These are phyloP conservation scores for Neofusicoccum cordaticola DNA, from an alignment of 2,329 filamentous ascomycete species.

Conservation along the genomic window DNA sequence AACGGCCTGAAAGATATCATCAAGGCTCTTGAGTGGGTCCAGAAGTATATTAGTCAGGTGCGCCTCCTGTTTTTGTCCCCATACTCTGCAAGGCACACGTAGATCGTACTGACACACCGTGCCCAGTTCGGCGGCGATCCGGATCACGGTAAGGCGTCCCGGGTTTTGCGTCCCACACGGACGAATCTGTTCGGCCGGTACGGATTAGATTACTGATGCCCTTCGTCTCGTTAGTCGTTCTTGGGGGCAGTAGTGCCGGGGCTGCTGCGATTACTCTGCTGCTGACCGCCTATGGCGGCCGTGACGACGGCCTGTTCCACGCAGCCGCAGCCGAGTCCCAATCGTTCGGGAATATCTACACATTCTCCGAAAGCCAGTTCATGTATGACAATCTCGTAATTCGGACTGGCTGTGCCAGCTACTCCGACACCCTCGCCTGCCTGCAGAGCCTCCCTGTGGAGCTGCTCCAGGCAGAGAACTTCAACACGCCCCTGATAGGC, in stretches of 20 bases:
- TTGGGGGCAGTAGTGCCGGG: constrained; percentile 68
- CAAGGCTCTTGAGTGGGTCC: constrained; percentile 67
- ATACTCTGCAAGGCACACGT: background rate
- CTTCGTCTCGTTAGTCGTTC: constrained; percentile 47
- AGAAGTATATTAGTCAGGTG: constrained; percentile 58
- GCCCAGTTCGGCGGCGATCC: constrained; percentile 67
- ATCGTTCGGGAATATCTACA: constrained; percentile 51
- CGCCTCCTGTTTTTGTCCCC: background rate
- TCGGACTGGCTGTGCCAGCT: constrained; percentile 46
- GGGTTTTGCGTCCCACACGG: background rate
- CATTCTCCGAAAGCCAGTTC: constrained; percentile 48
- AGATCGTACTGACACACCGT: background rate
- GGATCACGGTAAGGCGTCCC: constrained; percentile 40
- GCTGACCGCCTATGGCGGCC: constrained; percentile 45
- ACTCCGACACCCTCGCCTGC: constrained; percentile 46
- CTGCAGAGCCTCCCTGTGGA: constrained; percentile 46
- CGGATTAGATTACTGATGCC: background rate
- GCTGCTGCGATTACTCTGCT: constrained; percentile 40
- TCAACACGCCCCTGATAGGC: constrained; percentile 46
- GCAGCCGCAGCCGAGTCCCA: constrained; percentile 55
- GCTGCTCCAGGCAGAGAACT: constrained; percentile 46
- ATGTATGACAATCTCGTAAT: constrained; percentile 51
- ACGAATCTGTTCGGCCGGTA: background rate
- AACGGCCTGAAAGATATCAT: constrained; percentile 69
- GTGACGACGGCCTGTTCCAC: constrained; percentile 49